phyloP scores from a whole-genome alignment of 352 stramenopile genomes.

The Phytophthora colocasiae region DNA sequence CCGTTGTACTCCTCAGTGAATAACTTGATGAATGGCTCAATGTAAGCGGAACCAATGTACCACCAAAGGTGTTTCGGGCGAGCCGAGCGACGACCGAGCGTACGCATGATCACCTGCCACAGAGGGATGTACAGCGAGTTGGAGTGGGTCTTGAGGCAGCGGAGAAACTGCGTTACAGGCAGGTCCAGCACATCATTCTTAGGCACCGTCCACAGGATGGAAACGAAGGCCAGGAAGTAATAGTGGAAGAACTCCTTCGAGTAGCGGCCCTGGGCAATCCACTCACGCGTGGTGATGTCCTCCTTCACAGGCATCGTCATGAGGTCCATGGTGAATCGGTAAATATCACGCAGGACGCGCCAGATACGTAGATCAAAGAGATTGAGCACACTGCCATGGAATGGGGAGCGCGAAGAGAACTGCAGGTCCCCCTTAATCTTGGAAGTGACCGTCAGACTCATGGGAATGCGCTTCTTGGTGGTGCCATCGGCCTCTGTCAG shows the following conservation, averaged over 20 bases:
- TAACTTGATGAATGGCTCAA: constrained; percentile 86
- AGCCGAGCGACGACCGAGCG: constrained; percentile 74
- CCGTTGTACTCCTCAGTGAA: constrained; percentile 86
- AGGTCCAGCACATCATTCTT: constrained; percentile 87
- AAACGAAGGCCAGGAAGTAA: constrained; percentile 89
- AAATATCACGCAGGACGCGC: constrained; percentile 88
- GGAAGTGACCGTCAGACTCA: constrained; percentile 88
- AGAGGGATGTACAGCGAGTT: constrained; percentile 90
- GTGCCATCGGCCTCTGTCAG: constrained; percentile 85
- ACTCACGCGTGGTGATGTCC: constrained; percentile 79
- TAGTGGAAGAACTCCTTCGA: constrained; percentile 88
- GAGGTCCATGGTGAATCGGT: constrained; percentile 88
- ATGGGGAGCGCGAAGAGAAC: constrained; percentile 86
- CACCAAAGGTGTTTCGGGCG: constrained; percentile 87
- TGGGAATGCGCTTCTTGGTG: constrained; percentile 88
- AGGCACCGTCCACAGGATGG: constrained; percentile 90
- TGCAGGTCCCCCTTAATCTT: constrained; percentile 82
- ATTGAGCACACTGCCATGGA: constrained; percentile 63
- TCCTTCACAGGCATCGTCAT: constrained; percentile 86
- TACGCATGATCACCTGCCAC: constrained; percentile 84
- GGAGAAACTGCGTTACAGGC: constrained; percentile 85
- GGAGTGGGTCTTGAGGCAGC: constrained; percentile 86
- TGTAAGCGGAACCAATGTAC: constrained; percentile 87
- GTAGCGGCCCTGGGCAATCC: constrained; percentile 71
- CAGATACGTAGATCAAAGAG: constrained; percentile 83